These are phyloP conservation scores for Catunica adiposa DNA, from an alignment of 2,329 filamentous ascomycete species.

Conservation along the genomic window DNA sequence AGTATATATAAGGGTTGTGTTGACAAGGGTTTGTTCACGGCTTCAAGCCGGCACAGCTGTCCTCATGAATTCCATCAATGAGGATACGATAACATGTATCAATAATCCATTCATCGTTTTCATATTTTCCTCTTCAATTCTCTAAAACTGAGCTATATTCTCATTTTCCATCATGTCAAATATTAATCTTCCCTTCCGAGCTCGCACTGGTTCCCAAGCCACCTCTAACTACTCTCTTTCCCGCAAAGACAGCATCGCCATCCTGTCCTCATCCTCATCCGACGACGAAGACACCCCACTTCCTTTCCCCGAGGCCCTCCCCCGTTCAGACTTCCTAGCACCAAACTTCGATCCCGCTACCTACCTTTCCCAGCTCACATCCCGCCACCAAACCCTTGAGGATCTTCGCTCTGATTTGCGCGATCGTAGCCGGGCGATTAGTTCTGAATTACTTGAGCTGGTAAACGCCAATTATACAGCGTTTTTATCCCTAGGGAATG, in stretches of 20 bases:
- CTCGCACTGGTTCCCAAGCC: slow-evolving; percentile 7
- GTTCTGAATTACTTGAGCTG: slow-evolving; percentile 75
- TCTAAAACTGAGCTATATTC: not conserved
- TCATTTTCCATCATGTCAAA: not conserved
- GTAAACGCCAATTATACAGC: slow-evolving; percentile 92
- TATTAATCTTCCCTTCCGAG: not conserved
- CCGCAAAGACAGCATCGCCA: slow-evolving; percentile 8
- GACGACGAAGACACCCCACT: slow-evolving; percentile 43
- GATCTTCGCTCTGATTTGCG: slow-evolving; percentile 78
- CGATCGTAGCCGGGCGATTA: slow-evolving; percentile 61
- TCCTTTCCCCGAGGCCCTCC: slow-evolving; percentile 74
- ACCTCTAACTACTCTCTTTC: slow-evolving; percentile 9
- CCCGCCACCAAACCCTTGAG: slow-evolving; percentile 89
- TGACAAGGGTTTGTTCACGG: not conserved
- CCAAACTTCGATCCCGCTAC: slow-evolving; percentile 60
- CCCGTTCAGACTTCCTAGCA: slow-evolving; percentile 65
- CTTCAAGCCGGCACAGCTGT: not conserved
- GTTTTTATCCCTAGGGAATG: slow-evolving; percentile 68
- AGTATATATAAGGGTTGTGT: too few relatives aligned
- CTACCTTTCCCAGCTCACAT: slow-evolving; percentile 62
- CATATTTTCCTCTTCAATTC: not conserved
- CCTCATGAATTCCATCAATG: not conserved
- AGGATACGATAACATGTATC: too few relatives aligned
- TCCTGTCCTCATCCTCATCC: slow-evolving; percentile 17
- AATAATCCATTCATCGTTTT: too few relatives aligned